Evolutionary conservation across 306 rosid genomes (phyloP).

Genomic region (Luffa acutangula): DNA sequence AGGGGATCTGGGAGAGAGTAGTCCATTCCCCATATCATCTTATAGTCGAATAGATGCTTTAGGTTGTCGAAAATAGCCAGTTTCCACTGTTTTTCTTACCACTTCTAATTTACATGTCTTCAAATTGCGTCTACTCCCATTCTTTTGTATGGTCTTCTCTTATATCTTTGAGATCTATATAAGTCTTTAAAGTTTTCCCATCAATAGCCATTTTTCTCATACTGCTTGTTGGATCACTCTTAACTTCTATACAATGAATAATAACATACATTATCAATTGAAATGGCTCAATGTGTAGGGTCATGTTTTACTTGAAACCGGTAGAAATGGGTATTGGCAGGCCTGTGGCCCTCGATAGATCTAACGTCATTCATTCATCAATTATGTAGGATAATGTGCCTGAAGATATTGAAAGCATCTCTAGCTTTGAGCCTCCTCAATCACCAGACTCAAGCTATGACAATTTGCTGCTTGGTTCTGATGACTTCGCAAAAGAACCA

Average conservation of each 20-base stretch:
- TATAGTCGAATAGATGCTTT: not conserved
- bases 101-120: not conserved
- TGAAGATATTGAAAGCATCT: slow-evolving; percentile 85
- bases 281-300: not conserved
- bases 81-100: not conserved
- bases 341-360: not conserved
- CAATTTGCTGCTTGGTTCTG: slow-evolving; percentile 55
- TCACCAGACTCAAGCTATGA: slow-evolving; percentile 83
- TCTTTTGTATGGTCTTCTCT: not conserved
- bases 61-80: not conserved
- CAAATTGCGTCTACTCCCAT: not conserved
- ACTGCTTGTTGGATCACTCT: not conserved
- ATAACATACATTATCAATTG: not conserved
- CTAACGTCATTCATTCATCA: not conserved
- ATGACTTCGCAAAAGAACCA: slow-evolving; percentile 88
- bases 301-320: not conserved
- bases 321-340: not conserved
- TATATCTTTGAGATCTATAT: not conserved
- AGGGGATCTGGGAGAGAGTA: not conserved
- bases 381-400: slow-evolving; percentile 71
- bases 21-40: not conserved
- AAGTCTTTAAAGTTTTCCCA: not conserved
- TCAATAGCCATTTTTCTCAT: not conserved
- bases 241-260: not conserved
- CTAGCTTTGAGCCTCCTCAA: slow-evolving; percentile 78